Conservation (phyloP, 352 stramenopile species). For the Phytophthora brassicae region DNA sequence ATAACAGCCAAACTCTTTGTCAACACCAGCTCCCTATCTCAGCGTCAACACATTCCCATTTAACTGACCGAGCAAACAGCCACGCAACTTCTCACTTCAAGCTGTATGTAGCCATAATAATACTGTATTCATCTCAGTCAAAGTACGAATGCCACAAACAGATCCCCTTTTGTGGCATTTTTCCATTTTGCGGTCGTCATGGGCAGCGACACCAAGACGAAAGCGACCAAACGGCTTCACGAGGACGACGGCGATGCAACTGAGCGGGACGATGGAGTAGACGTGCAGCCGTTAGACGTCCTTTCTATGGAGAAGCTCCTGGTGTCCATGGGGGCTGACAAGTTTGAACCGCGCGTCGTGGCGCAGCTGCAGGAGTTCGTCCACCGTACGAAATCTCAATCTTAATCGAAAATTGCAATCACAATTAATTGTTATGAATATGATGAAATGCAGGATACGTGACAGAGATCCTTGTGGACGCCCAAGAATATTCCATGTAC, state of each 20-base stretch:
- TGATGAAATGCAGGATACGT: conserved; percentile 58
- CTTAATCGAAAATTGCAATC: too few relatives aligned
- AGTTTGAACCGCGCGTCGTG: conserved; percentile 78
- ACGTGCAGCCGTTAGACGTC: conserved; percentile 62
- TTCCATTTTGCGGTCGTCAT: conserved; percentile 41
- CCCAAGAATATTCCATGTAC: conserved; percentile 83
- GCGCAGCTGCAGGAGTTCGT: conserved; percentile 84
- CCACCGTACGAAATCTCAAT: conserved; percentile 65
- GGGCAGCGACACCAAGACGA: conserved; percentile 51
- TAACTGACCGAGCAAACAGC: too few relatives aligned
- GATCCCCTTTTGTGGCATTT: conserved; percentile 13
- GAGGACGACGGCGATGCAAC: conserved; percentile 60
- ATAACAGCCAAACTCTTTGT: background rate
- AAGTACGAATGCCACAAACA: conserved; percentile 9
- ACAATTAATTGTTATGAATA: too few relatives aligned
- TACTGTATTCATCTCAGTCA: conserved; percentile 5
- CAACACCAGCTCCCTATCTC: background rate
- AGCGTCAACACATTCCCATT: too few relatives aligned
- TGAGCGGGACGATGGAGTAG: conserved; percentile 34
- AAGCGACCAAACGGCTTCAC: conserved; percentile 38
- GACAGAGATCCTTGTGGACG: conserved; percentile 82
- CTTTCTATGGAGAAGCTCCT: conserved; percentile 62
- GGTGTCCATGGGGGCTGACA: conserved; percentile 80
- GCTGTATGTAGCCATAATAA: background rate
- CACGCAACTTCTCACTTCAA: too few relatives aligned